These are phyloP conservation scores for Lentinus brumalis DNA, from an alignment of 768 basidiomycete genomes.

Conservation along the genomic window DNA sequence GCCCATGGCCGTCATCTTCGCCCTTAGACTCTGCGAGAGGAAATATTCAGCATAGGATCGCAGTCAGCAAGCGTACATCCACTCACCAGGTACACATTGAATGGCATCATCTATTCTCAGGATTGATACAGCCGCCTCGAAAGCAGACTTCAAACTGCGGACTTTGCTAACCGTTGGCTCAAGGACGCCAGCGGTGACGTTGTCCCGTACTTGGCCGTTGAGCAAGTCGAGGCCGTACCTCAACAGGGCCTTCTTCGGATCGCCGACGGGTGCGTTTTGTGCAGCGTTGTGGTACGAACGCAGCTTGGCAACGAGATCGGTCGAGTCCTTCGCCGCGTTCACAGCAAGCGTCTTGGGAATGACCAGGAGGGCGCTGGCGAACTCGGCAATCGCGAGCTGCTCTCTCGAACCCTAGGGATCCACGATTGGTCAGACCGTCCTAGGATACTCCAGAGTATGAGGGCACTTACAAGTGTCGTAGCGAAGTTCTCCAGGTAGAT, in stretches of 20 bases:
- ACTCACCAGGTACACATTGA: conserved; percentile 82
- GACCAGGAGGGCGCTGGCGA: conserved; percentile 86
- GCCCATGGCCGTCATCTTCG: conserved; percentile 76
- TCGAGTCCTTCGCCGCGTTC: conserved; percentile 98
- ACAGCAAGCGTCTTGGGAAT: conserved; percentile 97
- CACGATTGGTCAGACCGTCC: not conserved
- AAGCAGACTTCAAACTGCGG: conserved; percentile 94
- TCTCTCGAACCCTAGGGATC: conserved; percentile 85
- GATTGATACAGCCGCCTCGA: conserved; percentile 93
- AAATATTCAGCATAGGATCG: not conserved
- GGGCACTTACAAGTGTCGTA: conserved; percentile 79
- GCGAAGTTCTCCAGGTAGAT: conserved; percentile 99
- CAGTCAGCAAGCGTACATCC: conserved; percentile 1
- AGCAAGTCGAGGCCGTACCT: conserved; percentile 94
- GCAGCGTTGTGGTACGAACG: conserved; percentile 97
- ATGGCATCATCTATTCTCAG: conserved; percentile 97
- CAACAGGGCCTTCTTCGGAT: conserved; percentile 87
- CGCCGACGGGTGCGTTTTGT: conserved; percentile 86
- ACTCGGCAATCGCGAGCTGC: conserved; percentile 99
- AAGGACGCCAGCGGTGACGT: conserved; percentile 88
- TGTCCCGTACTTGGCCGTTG: conserved; percentile 94
- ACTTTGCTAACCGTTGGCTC: conserved; percentile 98
- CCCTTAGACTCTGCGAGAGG: conserved; percentile 64
- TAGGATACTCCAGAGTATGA: not conserved
- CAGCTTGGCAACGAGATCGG: conserved; percentile 94